These are phyloP conservation scores for Alternaria ethzedia DNA, from an alignment of 2,329 filamentous ascomycete species.

Conservation along the genomic window DNA sequence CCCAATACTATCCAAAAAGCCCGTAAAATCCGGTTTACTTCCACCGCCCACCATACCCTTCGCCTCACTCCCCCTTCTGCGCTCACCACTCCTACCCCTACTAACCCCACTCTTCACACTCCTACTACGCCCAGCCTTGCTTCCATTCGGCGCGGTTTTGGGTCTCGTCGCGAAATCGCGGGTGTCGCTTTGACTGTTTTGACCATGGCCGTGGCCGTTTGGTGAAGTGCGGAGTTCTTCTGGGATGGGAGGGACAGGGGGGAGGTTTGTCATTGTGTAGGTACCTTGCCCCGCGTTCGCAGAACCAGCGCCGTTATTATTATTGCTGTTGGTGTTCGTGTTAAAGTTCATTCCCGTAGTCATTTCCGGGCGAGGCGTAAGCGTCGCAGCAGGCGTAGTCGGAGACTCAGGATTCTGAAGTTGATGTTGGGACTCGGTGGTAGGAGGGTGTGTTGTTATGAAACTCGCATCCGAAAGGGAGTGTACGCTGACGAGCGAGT, in stretches of 20 bases:
- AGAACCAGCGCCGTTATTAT: not conserved
- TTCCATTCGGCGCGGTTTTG: constrained; percentile 29
- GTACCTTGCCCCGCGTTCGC: constrained; percentile 1
- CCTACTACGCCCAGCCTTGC: constrained; percentile 14
- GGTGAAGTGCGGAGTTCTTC: constrained; percentile 22
- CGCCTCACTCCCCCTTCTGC: too few species aligned
- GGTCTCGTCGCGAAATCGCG: constrained; percentile 23
- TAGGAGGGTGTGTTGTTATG: constrained; percentile 32
- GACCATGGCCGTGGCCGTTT: constrained; percentile 1
- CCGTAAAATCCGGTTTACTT: constrained; percentile 38
- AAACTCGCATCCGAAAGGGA: constrained; percentile 69
- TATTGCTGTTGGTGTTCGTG: not conserved
- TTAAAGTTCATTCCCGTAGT: constrained; percentile 9
- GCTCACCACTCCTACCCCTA: constrained; percentile 23
- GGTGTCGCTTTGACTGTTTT: constrained; percentile 3
- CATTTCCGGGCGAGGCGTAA: constrained; percentile 26
- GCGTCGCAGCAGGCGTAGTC: constrained; percentile 30
- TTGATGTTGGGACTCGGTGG: not conserved
- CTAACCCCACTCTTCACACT: constrained; percentile 35
- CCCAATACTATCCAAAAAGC: constrained; percentile 46
- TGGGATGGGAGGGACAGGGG: constrained; percentile 45
- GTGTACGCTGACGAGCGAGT: constrained; percentile 76
- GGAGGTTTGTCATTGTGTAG: constrained; percentile 26
- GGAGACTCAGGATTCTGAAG: not conserved
- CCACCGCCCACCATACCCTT: not conserved